Evolutionary conservation across 2,329 filamentous ascomycete species (phyloP).

Genomic region (Apiospora marii): DNA sequence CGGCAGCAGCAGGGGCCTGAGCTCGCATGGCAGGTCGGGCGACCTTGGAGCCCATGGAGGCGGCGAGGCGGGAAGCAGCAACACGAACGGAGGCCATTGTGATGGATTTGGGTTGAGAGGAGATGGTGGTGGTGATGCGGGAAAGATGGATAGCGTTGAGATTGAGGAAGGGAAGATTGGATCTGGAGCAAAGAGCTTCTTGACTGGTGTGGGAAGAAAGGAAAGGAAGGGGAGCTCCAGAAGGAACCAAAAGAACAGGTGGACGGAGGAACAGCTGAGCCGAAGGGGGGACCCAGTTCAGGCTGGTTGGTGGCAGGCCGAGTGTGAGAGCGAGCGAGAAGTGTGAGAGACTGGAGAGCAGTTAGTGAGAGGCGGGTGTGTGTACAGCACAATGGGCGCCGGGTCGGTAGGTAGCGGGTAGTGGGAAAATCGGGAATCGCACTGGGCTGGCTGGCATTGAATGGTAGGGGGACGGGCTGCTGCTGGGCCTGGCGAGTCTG

Average conservation of each 20-base stretch:
- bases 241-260: constrained; percentile 30
- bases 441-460: not conserved
- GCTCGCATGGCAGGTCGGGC: constrained; percentile 77
- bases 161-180: constrained; percentile 36
- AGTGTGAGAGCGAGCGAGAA: not conserved
- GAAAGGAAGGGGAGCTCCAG: constrained; percentile 41
- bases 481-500: constrained; percentile 5
- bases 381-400: not conserved
- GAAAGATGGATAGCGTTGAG: constrained; percentile 41
- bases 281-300: constrained; percentile 23
- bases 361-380: not conserved
- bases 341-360: too few species aligned
- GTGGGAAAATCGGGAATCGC: constrained; percentile 9
- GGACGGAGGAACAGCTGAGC: constrained; percentile 25
- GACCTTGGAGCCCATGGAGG: constrained; percentile 79
- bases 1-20: constrained; percentile 64
- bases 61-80: constrained; percentile 79
- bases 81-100: constrained; percentile 83
- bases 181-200: constrained; percentile 41
- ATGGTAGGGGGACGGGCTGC: constrained; percentile 19
- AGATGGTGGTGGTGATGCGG: constrained; percentile 45
- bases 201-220: constrained; percentile 38
- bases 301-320: not conserved
- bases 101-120: constrained; percentile 52
- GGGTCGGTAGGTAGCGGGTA: constrained; percentile 12